Base-by-base conservation (phyloP, 495 filamentous ascomycete genomes). In the Collariella sp. region DNA sequence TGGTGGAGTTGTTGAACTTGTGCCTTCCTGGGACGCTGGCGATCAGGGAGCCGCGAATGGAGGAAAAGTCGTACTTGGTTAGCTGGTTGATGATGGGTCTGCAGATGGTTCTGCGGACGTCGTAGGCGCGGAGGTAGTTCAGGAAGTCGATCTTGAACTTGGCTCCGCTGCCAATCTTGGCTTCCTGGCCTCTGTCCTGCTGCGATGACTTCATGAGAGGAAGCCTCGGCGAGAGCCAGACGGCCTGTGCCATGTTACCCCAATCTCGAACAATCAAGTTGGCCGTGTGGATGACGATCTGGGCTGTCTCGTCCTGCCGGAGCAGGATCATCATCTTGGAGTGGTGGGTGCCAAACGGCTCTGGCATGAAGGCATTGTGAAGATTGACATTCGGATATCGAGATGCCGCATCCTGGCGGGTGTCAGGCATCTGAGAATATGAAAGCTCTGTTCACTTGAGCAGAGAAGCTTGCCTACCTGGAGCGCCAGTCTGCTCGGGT, bases 201-300 rank as follows among this genome's bases (percentile, higher is more conserved):
- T 59, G 22, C 2, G 53, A 20, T 6, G 51, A 16, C 29, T 53
- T 29, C 11, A 57, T 47, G 33, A 66, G 67, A 7, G 87, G 86
- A 7, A 95, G 81, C 0, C 83, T 66, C 18, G 88, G 89, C 7
- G 88, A 91, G 26, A 72, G 74, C 90, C 90, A 96, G 19, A 84
- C 80, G 1, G 83, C 89, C 62, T 96, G 88, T 0, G 81, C 83
- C 88, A 95, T 87, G 59, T 91, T 89, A 7, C 70, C 74, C 90
- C 91, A 96, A 70, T 96, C 91, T 43, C 80, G 76, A 20, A 74
- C 65, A 40, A 95, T 90, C 81, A 95, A 87, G 58, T 96, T 95
- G 11, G 88, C 88, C 0, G 91, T 96, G 56, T 93, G 87, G 36
- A 95, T 91, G 16, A 94, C 68, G 15, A 95, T 70, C 74, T 95